Percentiles rank a stretch among this genome's conserved stretches.
Conservation (phyloP, 2,329 filamentous ascomycete genomes). For the Ramularia collo-cygni region DNA sequence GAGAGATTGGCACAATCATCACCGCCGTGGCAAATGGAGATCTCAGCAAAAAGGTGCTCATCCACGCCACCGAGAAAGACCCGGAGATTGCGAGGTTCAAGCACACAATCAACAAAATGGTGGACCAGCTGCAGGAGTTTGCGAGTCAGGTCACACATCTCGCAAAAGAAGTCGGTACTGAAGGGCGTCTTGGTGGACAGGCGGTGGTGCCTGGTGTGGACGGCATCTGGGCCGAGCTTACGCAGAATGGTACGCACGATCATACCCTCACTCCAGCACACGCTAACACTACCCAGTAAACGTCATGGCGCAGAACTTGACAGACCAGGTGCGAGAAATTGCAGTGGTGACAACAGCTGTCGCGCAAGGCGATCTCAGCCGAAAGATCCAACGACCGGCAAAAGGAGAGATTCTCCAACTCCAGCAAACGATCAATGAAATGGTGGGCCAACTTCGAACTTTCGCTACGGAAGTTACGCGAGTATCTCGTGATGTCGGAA, state of each 20-base stretch:
- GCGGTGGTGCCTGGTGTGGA: slow-evolving; percentile 90
- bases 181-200: slow-evolving; percentile 88
- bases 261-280: background rate
- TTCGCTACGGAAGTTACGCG: slow-evolving; percentile 60
- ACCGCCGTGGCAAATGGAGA: slow-evolving; percentile 94
- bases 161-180: slow-evolving; percentile 90
- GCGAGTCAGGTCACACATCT: slow-evolving; percentile 93
- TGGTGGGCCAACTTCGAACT: slow-evolving; percentile 60
- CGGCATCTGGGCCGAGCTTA: slow-evolving; percentile 96
- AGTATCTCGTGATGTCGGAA: slow-evolving; percentile 58
- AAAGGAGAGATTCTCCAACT: slow-evolving; percentile 90
- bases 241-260: slow-evolving; percentile 45
- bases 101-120: slow-evolving; percentile 97
- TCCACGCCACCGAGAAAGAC: slow-evolving; percentile 95
- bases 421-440: slow-evolving; percentile 76
- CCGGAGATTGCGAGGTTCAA: slow-evolving; percentile 98
- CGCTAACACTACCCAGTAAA: slow-evolving; percentile 57
- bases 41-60: slow-evolving; percentile 91
- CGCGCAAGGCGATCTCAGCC: slow-evolving; percentile 85
- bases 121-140: slow-evolving; percentile 95
- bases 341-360: slow-evolving; percentile 95
- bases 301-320: slow-evolving; percentile 97
- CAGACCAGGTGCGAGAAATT: slow-evolving; percentile 95
- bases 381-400: slow-evolving; percentile 92
- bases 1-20: slow-evolving; percentile 95